Percentiles rank a stretch among this genome's conserved stretches.
Evolutionary conservation across 768 basidiomycete species (phyloP).

Genomic region (Artomyces pyxidatus): DNA sequence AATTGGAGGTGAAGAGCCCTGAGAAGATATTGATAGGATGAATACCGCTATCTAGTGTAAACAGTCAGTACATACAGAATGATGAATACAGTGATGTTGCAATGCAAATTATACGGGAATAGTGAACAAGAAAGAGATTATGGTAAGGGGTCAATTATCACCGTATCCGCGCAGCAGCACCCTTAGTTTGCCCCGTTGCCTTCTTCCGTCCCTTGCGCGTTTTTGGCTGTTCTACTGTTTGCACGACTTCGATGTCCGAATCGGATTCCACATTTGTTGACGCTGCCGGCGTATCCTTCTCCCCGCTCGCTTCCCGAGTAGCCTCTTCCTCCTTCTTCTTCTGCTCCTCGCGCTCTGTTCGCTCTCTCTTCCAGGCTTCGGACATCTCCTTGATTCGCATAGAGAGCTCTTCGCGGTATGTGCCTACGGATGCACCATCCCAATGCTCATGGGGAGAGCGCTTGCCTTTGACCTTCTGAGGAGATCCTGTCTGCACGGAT

Average conservation of each 20-base stretch:
- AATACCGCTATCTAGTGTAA: too few species aligned
- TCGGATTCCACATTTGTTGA: slow-evolving; percentile 9
- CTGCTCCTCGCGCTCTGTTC: slow-evolving; percentile 3
- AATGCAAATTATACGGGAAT: too few species aligned
- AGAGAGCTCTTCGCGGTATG: slow-evolving; percentile 7
- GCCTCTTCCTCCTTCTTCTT: slow-evolving; percentile 7
- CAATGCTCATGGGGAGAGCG: slow-evolving; percentile 10
- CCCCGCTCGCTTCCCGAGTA: slow-evolving; percentile 2
- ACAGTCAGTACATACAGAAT: too few species aligned
- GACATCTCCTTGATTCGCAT: slow-evolving; percentile 9
- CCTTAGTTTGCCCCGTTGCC: too few species aligned
- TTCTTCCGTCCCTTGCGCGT: too few species aligned
- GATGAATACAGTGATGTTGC: too few species aligned
- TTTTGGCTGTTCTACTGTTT: slow-evolving; percentile 1
- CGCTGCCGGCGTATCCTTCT: slow-evolving; percentile 4
- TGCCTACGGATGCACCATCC: slow-evolving; percentile 4
- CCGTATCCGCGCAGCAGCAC: too few species aligned
- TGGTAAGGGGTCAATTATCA: too few species aligned
- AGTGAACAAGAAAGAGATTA: too few species aligned
- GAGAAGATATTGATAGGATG: too few species aligned
- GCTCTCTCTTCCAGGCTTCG: slow-evolving; percentile 13
- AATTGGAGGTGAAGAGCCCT: too few species aligned
- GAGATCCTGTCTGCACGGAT: background rate
- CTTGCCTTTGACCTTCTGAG: slow-evolving; percentile 3
- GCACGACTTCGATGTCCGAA: slow-evolving; percentile 14